These are phyloP conservation scores for Novymonas esmeraldas DNA, from an alignment of 208 protist genomes.

Conservation along the genomic window DNA sequence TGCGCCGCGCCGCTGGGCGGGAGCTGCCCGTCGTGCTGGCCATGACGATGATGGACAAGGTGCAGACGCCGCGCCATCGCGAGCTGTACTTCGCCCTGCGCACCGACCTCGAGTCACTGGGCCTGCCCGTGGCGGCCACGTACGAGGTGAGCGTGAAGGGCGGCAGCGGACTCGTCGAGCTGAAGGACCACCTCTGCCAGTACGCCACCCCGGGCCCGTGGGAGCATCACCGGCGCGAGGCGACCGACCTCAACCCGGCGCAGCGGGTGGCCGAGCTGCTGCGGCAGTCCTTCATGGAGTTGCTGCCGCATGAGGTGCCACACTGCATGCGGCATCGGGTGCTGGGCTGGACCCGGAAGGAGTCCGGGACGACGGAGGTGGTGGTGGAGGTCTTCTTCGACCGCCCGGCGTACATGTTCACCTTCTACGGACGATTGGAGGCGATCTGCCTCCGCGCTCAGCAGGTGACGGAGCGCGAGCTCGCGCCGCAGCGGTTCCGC, in stretches of 20 bases:
- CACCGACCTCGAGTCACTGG: slow-evolving; percentile 79
- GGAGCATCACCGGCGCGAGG: slow-evolving; percentile 72
- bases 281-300: slow-evolving; percentile 81
- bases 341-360: slow-evolving; percentile 87
- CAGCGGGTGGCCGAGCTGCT: slow-evolving; percentile 85
- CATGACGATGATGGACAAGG: slow-evolving; percentile 91
- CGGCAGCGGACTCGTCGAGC: slow-evolving; percentile 81
- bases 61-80: slow-evolving; percentile 83
- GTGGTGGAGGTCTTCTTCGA: slow-evolving; percentile 92
- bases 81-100: slow-evolving; percentile 91
- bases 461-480: slow-evolving; percentile 62
- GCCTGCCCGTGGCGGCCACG: slow-evolving; percentile 60
- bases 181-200: slow-evolving; percentile 85
- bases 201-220: slow-evolving; percentile 77
- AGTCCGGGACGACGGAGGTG: slow-evolving; percentile 81
- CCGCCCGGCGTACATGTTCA: slow-evolving; percentile 89
- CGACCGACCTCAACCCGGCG: slow-evolving; percentile 63
- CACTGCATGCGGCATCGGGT: slow-evolving; percentile 83
- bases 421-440: slow-evolving; percentile 90
- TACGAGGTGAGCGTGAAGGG: slow-evolving; percentile 88
- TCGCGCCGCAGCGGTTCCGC: slow-evolving; percentile 58
- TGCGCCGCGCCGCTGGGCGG: slow-evolving; percentile 65
- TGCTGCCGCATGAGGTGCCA: slow-evolving; percentile 88
- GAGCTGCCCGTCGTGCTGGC: slow-evolving; percentile 83
- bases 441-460: slow-evolving; percentile 76